These are phyloP conservation scores for Taxawa tesnikishii DNA, from an alignment of 2,329 filamentous ascomycete species.

Conservation along the genomic window DNA sequence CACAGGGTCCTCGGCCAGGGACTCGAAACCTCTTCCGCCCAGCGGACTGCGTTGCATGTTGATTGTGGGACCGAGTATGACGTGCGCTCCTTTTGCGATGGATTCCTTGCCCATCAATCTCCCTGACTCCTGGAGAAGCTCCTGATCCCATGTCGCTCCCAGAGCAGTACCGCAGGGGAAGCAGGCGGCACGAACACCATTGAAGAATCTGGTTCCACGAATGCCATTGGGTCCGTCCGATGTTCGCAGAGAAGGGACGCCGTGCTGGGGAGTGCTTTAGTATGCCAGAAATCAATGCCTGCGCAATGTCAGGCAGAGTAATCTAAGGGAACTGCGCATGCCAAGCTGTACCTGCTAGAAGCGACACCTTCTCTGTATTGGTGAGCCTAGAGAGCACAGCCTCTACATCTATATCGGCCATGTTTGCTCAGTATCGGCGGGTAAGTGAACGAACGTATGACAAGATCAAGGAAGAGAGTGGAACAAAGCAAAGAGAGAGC, in stretches of 20 bases:
- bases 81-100: constrained; percentile 60
- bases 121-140: constrained; percentile 57
- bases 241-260: constrained; percentile 51
- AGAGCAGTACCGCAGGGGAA: constrained; percentile 71
- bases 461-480: not conserved
- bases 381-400: constrained; percentile 17
- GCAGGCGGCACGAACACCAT: constrained; percentile 52
- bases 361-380: constrained; percentile 17
- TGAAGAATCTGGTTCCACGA: constrained; percentile 56
- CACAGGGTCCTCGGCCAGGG: constrained; percentile 71
- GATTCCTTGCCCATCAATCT: constrained; percentile 59
- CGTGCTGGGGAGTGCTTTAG: constrained; percentile 47
- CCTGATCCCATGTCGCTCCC: constrained; percentile 66
- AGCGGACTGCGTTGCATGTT: constrained; percentile 74
- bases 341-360: constrained; percentile 15
- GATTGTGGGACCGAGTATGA: constrained; percentile 65
- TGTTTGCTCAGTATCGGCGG: not conserved
- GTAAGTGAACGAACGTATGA: too few relatives aligned
- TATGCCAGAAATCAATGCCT: constrained; percentile 60
- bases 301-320: constrained; percentile 12
- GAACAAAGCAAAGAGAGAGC: too few relatives aligned
- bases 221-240: constrained; percentile 61
- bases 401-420: constrained; percentile 14
- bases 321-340: not conserved
- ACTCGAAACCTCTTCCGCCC: constrained; percentile 78